Conservation (phyloP, 1,284 basidiomycete species). For the Rhodotorula mucilaginosa region DNA sequence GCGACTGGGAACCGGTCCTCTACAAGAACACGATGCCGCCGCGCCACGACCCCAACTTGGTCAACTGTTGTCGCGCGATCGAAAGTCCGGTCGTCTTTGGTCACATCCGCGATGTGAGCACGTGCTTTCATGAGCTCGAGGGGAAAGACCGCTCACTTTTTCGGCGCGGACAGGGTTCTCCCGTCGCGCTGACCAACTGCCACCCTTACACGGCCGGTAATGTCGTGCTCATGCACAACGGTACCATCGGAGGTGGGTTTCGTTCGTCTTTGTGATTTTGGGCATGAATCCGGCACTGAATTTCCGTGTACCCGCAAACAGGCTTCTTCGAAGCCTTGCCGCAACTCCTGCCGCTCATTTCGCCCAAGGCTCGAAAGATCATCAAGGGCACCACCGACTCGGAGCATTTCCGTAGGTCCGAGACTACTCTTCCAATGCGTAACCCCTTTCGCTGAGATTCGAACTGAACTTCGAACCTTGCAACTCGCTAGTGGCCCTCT, state of each 20-base stretch:
- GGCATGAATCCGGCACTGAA: too few species aligned
- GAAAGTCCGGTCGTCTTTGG: constrained; percentile 21
- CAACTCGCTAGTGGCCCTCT: constrained; percentile 16
- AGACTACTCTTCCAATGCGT: rapidly evolving
- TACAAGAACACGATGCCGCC: constrained; percentile 3
- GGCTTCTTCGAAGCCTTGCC: constrained; percentile 4
- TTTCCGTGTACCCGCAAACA: neutral
- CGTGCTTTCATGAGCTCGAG: neutral
- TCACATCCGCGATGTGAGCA: constrained; percentile 15
- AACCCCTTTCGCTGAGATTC: neutral
- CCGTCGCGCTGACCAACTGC: constrained; percentile 11
- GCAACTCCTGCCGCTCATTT: neutral
- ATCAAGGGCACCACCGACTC: constrained; percentile 23
- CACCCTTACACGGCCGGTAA: constrained; percentile 15
- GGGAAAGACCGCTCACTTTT: neutral
- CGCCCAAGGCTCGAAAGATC: neutral
- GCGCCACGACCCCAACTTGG: constrained; percentile 11
- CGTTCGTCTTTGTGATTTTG: too few species aligned
- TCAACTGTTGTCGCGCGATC: neutral
- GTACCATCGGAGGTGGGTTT: constrained; percentile 3
- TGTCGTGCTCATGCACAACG: constrained; percentile 21
- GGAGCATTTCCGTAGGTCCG: constrained; percentile 10
- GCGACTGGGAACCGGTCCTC: neutral
- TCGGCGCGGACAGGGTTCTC: neutral
- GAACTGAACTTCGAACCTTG: neutral